Conservation (phyloP, 176 grass and related monocot genomes). For the Leersia perrieri region DNA sequence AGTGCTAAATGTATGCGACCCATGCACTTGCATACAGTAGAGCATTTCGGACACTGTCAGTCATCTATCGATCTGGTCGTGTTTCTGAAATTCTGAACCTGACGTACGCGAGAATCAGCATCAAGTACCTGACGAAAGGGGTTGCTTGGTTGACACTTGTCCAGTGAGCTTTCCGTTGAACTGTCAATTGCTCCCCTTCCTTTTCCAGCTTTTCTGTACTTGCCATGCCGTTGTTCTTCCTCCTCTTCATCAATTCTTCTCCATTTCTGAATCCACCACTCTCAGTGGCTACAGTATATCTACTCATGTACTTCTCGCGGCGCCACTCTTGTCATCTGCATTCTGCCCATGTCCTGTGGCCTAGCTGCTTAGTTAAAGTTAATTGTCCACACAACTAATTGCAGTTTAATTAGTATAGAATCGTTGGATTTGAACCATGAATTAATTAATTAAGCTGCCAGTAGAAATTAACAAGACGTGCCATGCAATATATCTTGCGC, state of each 20-base stretch:
- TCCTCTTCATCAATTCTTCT: background rate
- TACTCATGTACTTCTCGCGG: background rate
- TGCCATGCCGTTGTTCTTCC: conserved; percentile 6
- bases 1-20: background rate
- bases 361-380: too few relatives aligned
- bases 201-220: background rate
- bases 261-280: background rate
- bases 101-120: conserved; percentile 19
- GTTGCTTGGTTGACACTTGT: conserved; percentile 32
- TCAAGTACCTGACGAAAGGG: conserved; percentile 18
- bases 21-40: background rate
- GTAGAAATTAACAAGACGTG: background rate
- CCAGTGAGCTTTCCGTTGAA: conserved; percentile 35
- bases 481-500: background rate
- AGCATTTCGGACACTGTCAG: background rate
- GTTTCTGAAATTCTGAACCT: background rate
- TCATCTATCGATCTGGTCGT: background rate
- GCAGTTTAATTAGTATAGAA: background rate
- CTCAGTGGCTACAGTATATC: background rate
- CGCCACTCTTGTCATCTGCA: background rate
- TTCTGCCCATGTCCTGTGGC: too few relatives aligned
- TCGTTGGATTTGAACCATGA: background rate
- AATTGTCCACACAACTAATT: background rate
- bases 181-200: background rate
- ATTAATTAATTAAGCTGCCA: background rate